A percentile compares a stretch with the other conserved stretches of the same genome.
phyloP scores from a whole-genome alignment of 2,329 filamentous ascomycete species.

The Exophiala viscosa region DNA sequence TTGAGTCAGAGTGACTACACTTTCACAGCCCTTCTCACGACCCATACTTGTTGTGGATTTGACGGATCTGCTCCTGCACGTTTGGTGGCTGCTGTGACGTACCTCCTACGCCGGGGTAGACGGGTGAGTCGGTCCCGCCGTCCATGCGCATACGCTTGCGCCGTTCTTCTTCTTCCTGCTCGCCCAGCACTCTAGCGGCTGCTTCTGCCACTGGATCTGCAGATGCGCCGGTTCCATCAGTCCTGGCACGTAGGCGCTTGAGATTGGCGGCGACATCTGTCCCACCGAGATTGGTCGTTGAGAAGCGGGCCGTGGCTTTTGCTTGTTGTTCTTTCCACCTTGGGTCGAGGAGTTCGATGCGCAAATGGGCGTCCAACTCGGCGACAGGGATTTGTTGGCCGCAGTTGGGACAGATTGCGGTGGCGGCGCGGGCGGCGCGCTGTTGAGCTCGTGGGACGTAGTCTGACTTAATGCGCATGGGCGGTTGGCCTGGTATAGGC shows the following conservation, averaged over 20 bases:
- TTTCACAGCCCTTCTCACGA: conserved; percentile 9
- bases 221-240: conserved; percentile 59
- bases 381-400: conserved; percentile 81
- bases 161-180: conserved; percentile 68
- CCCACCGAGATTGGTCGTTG: conserved; percentile 81
- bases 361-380: conserved; percentile 88
- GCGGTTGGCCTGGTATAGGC: conserved; percentile 22
- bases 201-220: conserved; percentile 30
- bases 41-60: conserved; percentile 47
- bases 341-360: conserved; percentile 89
- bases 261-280: conserved; percentile 88
- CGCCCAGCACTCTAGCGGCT: conserved; percentile 55
- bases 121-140: conserved; percentile 25
- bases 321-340: conserved; percentile 94
- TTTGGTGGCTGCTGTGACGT: conserved; percentile 51
- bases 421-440: conserved; percentile 59
- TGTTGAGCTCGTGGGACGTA: conserved; percentile 81
- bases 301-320: conserved; percentile 77
- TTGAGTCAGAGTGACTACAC: not conserved
- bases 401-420: conserved; percentile 86
- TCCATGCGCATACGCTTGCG: conserved; percentile 69
- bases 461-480: conserved; percentile 89
- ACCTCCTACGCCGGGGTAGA: conserved; percentile 34
- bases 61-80: conserved; percentile 79
- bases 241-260: conserved; percentile 84